Conservation (phyloP, 257 asterid genomes). For the Prunella vulgaris region DNA sequence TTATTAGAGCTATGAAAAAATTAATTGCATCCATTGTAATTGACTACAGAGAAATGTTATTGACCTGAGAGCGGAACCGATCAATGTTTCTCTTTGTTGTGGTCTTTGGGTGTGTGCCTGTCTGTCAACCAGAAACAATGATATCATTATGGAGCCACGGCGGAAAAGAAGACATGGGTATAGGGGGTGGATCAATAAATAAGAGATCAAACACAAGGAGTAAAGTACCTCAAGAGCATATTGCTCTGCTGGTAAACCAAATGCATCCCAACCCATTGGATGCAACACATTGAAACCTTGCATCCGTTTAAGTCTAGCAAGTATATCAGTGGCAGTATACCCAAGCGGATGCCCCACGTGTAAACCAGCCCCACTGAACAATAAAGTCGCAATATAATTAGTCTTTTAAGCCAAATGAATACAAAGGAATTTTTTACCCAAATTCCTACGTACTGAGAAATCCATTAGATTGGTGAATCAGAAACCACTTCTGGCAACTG, state of each 20-base stretch:
- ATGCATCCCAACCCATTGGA: conserved; percentile 99
- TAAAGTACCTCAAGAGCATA: conserved; percentile 79
- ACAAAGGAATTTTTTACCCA: not conserved
- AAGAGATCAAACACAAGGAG: not conserved
- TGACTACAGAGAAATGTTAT: not conserved
- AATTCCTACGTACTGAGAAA: conserved; percentile 1
- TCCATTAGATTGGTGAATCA: not conserved
- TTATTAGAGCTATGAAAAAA: not conserved
- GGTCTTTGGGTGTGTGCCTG: conserved; percentile 89
- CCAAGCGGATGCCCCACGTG: conserved; percentile 99
- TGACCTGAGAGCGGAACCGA: conserved; percentile 82
- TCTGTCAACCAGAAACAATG: conserved; percentile 44
- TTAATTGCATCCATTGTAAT: not conserved
- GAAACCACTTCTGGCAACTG: not conserved
- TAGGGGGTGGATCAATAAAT: not conserved
- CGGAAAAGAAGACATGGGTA: not conserved
- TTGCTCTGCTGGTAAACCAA: conserved; percentile 99
- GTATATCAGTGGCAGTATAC: conserved; percentile 95
- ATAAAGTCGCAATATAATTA: conserved; percentile 22
- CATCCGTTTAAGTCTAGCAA: conserved; percentile 93
- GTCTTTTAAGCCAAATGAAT: conserved; percentile 10
- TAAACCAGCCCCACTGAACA: conserved; percentile 93
- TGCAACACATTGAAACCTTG: conserved; percentile 96
- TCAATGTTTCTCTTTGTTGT: conserved; percentile 77
- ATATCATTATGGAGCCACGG: conserved; percentile 4